phyloP scores from a whole-genome alignment of 1,284 basidiomycete species.

The Agaricales sp. region DNA sequence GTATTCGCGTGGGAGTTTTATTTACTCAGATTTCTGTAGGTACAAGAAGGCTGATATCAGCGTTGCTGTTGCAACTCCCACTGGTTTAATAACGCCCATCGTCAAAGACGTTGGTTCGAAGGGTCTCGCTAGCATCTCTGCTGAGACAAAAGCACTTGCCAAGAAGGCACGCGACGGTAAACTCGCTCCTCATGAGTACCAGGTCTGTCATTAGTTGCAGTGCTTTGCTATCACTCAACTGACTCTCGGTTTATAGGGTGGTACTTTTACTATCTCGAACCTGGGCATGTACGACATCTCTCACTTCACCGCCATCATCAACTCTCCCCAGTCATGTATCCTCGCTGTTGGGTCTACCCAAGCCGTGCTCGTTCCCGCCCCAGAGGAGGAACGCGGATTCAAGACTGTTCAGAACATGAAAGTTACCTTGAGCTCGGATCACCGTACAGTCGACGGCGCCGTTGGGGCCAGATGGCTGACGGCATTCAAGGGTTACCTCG shows the following conservation, averaged over 20 bases:
- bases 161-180: slow-evolving; percentile 96
- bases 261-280: slow-evolving; percentile 98
- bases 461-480: slow-evolving; percentile 85
- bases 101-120: slow-evolving; percentile 89
- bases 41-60: slow-evolving; percentile 97
- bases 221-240: neutral
- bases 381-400: slow-evolving; percentile 87
- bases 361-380: slow-evolving; percentile 79
- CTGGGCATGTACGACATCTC: slow-evolving; percentile 96
- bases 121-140: slow-evolving; percentile 87
- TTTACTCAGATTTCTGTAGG: slow-evolving; percentile 29
- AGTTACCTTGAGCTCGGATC: slow-evolving; percentile 92
- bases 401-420: slow-evolving; percentile 92
- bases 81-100: slow-evolving; percentile 96
- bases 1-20: neutral
- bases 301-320: slow-evolving; percentile 99
- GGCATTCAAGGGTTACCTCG: slow-evolving; percentile 95
- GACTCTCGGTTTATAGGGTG: slow-evolving; percentile 48
- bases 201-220: slow-evolving; percentile 34
- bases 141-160: slow-evolving; percentile 88
- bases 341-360: slow-evolving; percentile 91
- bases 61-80: slow-evolving; percentile 93
- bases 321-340: slow-evolving; percentile 96
- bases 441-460: slow-evolving; percentile 92
- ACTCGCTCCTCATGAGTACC: slow-evolving; percentile 92